Conservation (phyloP, 305 asterid species). For the Rubia occidens region DNA sequence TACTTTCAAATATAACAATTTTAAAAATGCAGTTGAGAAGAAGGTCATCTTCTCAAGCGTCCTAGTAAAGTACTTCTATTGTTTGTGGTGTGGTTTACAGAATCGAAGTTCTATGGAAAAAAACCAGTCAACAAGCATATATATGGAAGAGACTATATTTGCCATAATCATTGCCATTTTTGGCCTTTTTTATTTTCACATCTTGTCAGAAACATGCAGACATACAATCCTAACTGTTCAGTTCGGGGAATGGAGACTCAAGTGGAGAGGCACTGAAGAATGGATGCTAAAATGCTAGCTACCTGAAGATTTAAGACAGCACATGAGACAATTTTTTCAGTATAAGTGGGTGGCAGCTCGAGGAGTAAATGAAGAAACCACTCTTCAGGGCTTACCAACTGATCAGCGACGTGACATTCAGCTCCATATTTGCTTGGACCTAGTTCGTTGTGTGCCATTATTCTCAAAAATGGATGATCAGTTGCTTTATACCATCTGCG, state of each 20-base stretch:
- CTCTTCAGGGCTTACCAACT: slow-evolving; percentile 59
- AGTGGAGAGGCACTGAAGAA: slow-evolving; percentile 84
- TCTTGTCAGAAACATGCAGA: slow-evolving; percentile 97
- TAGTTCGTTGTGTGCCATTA: slow-evolving; percentile 85
- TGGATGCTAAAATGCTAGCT: slow-evolving; percentile 98
- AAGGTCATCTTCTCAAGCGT: slow-evolving; percentile 75
- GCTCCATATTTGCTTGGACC: slow-evolving; percentile 91
- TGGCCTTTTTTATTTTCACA: slow-evolving; percentile 83
- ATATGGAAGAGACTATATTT: slow-evolving; percentile 75
- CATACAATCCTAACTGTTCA: slow-evolving; percentile 73
- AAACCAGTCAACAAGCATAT: slow-evolving; percentile 79
- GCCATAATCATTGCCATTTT: slow-evolving; percentile 80
- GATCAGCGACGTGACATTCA: slow-evolving; percentile 91
- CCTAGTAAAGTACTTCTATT: slow-evolving; percentile 63
- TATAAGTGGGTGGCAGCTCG: slow-evolving; percentile 95
- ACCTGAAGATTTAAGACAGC: slow-evolving; percentile 72
- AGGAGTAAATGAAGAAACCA: slow-evolving; percentile 85
- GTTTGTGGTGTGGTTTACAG: slow-evolving; percentile 98
- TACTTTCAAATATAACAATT: slow-evolving; percentile 65
- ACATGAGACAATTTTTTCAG: slow-evolving; percentile 77
- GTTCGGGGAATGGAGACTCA: slow-evolving; percentile 88
- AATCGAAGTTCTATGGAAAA: slow-evolving; percentile 85
- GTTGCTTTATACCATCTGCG: slow-evolving; percentile 83
- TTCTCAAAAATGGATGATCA: slow-evolving; percentile 96
- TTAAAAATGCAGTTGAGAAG: slow-evolving; percentile 62